Base-by-base conservation (phyloP, 2,329 filamentous ascomycete genomes). In the Penicillium sp. region DNA sequence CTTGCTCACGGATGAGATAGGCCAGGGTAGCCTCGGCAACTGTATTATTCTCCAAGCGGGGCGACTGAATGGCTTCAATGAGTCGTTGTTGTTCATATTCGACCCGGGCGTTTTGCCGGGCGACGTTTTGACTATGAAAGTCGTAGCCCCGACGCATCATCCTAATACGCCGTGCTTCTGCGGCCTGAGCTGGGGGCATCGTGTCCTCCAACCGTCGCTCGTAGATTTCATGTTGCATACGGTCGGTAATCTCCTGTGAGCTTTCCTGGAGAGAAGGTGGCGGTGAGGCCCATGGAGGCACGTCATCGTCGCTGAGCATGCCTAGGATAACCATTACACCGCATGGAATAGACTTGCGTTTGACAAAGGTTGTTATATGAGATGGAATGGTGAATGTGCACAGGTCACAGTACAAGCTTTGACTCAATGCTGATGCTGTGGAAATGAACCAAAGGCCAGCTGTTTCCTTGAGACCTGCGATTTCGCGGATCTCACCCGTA, bases 181-280 rank as follows among this genome's bases (percentile, higher is more conserved):
- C 62, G 30, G 66, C 65, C 48, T 68, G 66, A 38, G 63, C 62
- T 1, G 65, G 62, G 0, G 66, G 62, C 65, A 68, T 68, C 7
- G 59, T 53, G 11, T 56, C 60, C 56, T 68, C 66, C 12, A 68
- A 52, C 21, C 61, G 53, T 16, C 52, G 58, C 9, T 62, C 62
- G 20, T 59, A 50, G 5, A 60, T 56, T 11, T 59, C 60, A 24
- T 61, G 60, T 45, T 65, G 58, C 48, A 58, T 61, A 28, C 60
- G 42, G 18, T 62, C 56, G 40, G 62, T 55, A 5, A 58, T 20
- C 26, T 63, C 64, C 23, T 56, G 48, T 12, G 56, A 58, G 16
- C 57, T 58, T 9, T 56, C 51, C 9, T 55, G 48, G 21, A 55
- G 50, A 35, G 20, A 24, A 5, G 55, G 52, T 3, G 57, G 61